Conservation (phyloP, 2,329 filamentous ascomycete genomes). For the Plectosphaerella plurivora region DNA sequence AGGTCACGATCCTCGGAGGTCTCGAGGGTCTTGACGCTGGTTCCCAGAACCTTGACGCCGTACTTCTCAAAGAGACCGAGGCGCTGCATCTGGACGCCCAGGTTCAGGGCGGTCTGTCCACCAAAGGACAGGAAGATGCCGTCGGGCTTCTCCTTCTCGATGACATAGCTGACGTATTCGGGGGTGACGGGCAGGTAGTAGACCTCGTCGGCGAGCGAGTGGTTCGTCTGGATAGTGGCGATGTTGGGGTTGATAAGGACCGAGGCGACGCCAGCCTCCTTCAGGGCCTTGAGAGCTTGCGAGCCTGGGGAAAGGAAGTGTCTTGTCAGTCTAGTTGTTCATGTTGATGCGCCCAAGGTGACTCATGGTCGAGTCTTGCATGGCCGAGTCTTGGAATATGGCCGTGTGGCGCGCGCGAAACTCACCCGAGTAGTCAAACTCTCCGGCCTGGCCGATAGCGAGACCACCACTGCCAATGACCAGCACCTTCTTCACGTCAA, state of each 20-base stretch:
- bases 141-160: conserved; percentile 92
- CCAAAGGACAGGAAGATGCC: conserved; percentile 97
- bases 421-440: conserved; percentile 97
- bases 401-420: conserved; percentile 14
- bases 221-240: conserved; percentile 95
- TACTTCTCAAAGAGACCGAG: conserved; percentile 94
- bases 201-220: conserved; percentile 92
- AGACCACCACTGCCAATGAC: conserved; percentile 95
- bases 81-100: conserved; percentile 96
- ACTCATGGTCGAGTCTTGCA: conserved; percentile 5
- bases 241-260: conserved; percentile 98
- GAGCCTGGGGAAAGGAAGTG: conserved; percentile 60
- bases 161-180: conserved; percentile 96
- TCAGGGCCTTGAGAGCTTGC: conserved; percentile 93
- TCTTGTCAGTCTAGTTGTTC: conserved; percentile 13
- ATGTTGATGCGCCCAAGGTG: not conserved
- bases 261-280: conserved; percentile 87
- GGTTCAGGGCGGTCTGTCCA: conserved; percentile 93
- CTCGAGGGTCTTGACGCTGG: conserved; percentile 89
- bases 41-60: conserved; percentile 91
- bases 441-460: conserved; percentile 94
- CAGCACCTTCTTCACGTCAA: conserved; percentile 94
- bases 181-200: conserved; percentile 98
- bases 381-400: not conserved
- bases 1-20: conserved; percentile 93